These are phyloP conservation scores for Pelargonium citronellum DNA, from an alignment of 441 rosid species.

Conservation along the genomic window DNA sequence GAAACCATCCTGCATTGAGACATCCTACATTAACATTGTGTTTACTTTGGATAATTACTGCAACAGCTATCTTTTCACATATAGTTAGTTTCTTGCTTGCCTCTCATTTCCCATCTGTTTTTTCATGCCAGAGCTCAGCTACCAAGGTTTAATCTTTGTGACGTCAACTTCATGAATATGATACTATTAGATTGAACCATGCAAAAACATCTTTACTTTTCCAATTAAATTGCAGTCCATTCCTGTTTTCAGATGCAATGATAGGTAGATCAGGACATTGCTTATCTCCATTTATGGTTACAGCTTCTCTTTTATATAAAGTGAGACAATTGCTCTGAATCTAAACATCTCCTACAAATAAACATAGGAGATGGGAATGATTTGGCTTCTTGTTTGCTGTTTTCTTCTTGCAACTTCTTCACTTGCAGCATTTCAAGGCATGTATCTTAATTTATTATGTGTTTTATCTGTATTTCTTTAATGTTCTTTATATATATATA, in stretches of 20 bases:
- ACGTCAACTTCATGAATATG: background rate
- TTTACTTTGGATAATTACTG: too few relatives aligned
- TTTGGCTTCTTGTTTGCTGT: background rate
- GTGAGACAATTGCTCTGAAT: background rate
- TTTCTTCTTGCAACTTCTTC: slow-evolving; percentile 8
- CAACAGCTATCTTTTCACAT: too few relatives aligned
- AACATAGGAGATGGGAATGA: slow-evolving; percentile 7
- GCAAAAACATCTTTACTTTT: slow-evolving; percentile 10
- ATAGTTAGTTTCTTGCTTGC: too few relatives aligned
- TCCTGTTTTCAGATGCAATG: background rate
- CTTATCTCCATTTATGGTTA: background rate
- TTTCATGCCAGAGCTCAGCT: too few relatives aligned
- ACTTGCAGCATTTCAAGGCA: slow-evolving; percentile 8
- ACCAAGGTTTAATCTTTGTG: background rate
- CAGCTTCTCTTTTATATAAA: background rate
- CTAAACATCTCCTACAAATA: background rate
- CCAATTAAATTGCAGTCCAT: background rate
- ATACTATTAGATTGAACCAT: slow-evolving; percentile 9
- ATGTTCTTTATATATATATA: background rate
- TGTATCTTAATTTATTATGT: background rate
- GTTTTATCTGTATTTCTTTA: background rate
- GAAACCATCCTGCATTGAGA: too few relatives aligned
- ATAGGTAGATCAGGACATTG: background rate
- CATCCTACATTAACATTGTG: too few relatives aligned
- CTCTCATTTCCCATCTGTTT: too few relatives aligned